Evolutionary conservation across 345 rosid genomes (phyloP).

Genomic region (Arabidopsis thaliana): TAIR10.1 NC_003075.7:9237001-9237500

Average conservation of each 20-base stretch:
- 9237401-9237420: slow-evolving; percentile 68
- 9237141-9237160: slow-evolving; percentile 11
- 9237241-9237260: slow-evolving; percentile 11
- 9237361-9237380: slow-evolving; percentile 92
- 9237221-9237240: slow-evolving; percentile 30
- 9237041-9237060: slow-evolving; percentile 92
- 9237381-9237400: slow-evolving; percentile 95
- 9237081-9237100: slow-evolving; percentile 18
- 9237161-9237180: slow-evolving; percentile 27
- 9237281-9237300: slow-evolving; percentile 33
- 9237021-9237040: slow-evolving; percentile 95
- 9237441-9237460: slow-evolving; percentile 32
- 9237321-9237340: slow-evolving; percentile 17
- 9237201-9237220: slow-evolving; percentile 29
- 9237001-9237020: slow-evolving; percentile 91
- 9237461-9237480: slow-evolving; percentile 29
- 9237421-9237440: slow-evolving; percentile 18
- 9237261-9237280: slow-evolving; percentile 4
- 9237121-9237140: slow-evolving; percentile 25
- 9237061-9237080: slow-evolving; percentile 73
- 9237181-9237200: slow-evolving; percentile 24
- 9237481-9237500: slow-evolving; percentile 94
- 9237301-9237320: slow-evolving; percentile 27
- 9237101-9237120: slow-evolving; percentile 15
- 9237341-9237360: slow-evolving; percentile 33